Evolutionary conservation across 2,329 filamentous ascomycete species (phyloP), one percentile per base, ranked within the genome.

Genomic region (Aspergillus latus): DNA sequence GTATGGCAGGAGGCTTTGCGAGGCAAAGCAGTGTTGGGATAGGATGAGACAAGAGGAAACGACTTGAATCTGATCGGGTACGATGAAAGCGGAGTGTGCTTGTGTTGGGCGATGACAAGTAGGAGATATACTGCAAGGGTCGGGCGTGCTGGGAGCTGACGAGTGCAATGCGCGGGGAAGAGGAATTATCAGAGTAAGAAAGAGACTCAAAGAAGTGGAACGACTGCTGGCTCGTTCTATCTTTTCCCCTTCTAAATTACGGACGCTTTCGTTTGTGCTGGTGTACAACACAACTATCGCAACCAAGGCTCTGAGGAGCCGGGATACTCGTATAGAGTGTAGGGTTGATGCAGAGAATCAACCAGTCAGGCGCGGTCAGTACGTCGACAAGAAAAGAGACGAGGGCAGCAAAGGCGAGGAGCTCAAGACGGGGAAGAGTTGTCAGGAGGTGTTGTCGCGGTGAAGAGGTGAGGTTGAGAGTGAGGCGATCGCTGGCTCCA

Each of bases 391-490:
- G 28, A 54, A 46, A 13, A 36, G 32, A 44, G 49, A 49, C 50
- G 42, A 51, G 39, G 52, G 57, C 53, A 48, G 11, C 16, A 59
- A 56, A 58, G 52, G 21, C 42, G n/a, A 30, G 30, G 53, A 57
- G 46, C 52, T 56, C 9, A 40, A 57, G 43, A 58, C 59, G 51
- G 48, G 56, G 56, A 34, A 48, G 56, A 52, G 43, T 39, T 48
- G 50, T 15, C 26, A 28, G 42, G 30, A 52, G 57, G 28, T 53
- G 40, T 54, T 49, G 49, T 60, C 59, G 61, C 57, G 64, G 58
- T 59, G 62, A 64, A 62, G 60, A 63, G 62, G 59, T 60, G 62
- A 65, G 30, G 65, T 64, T 62, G 59, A 52, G 57, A 45, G 56
- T 59, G 57, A 60, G 54, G 48, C 47, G 61, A 56, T 52, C 47